Percentiles rank a stretch among this genome's conserved stretches.
These are phyloP conservation scores for Aphanomyces stellatus DNA, from an alignment of 352 stramenopile genomes.

Conservation along the genomic window DNA sequence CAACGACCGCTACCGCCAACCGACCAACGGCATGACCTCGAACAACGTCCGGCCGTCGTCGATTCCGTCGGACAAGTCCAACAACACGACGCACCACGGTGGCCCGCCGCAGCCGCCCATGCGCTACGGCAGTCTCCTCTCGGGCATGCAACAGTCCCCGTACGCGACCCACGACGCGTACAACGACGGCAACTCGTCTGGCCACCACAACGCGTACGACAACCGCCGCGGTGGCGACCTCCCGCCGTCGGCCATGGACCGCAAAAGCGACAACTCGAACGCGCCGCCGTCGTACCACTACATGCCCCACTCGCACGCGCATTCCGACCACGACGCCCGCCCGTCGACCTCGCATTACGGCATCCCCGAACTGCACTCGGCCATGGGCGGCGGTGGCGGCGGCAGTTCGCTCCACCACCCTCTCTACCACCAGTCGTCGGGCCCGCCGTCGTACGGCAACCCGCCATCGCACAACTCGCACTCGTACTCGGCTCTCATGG, in stretches of 20 bases:
- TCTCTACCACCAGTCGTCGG: constrained; percentile 14
- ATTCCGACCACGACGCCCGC: constrained; percentile 13
- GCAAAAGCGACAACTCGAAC: neutral
- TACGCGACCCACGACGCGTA: neutral
- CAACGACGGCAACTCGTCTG: neutral
- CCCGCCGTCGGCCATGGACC: neutral
- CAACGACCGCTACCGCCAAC: constrained; percentile 8
- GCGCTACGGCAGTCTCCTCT: constrained; percentile 20
- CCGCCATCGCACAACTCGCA: constrained; percentile 29
- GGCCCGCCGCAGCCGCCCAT: constrained; percentile 6
- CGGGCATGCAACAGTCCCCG: constrained; percentile 13
- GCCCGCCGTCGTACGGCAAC: constrained; percentile 11
- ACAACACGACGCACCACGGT: constrained; percentile 22
- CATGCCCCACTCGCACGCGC: constrained; percentile 7
- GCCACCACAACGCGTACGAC: constrained; percentile 6
- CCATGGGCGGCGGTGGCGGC: neutral
- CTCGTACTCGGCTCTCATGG: constrained; percentile 42
- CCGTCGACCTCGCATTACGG: constrained; percentile 10
- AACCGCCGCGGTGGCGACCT: neutral
- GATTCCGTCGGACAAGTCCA: no score
- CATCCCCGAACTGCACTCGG: neutral
- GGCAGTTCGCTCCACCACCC: neutral
- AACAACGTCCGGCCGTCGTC: constrained; percentile 17
- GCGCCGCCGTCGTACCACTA: constrained; percentile 2
- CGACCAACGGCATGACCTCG: constrained; percentile 27